A percentile compares a stretch with the other conserved stretches of the same genome.
Evolutionary conservation across 441 rosid species (phyloP).

Genomic region (Gossypium schwendimanii): DNA sequence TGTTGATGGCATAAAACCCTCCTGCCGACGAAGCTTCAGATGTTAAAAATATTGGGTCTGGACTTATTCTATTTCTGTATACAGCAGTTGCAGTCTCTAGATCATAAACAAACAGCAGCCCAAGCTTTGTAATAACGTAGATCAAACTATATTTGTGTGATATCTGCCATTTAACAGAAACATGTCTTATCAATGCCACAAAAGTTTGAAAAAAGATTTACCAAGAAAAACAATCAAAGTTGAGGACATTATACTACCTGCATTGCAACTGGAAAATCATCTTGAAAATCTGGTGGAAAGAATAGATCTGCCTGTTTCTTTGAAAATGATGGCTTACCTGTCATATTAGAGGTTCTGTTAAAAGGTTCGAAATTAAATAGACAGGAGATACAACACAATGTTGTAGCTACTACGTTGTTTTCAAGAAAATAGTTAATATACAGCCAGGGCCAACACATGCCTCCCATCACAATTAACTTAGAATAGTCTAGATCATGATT

Average conservation of each 20-base stretch:
- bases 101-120: constrained; percentile 95
- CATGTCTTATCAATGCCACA: constrained; percentile 15
- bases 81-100: constrained; percentile 97
- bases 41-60: constrained; percentile 97
- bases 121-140: constrained; percentile 94
- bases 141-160: constrained; percentile 90
- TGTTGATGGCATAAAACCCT: constrained; percentile 93
- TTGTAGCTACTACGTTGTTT: neutral
- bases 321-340: constrained; percentile 89
- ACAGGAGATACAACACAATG: neutral
- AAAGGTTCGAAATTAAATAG: neutral
- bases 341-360: constrained; percentile 13
- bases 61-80: constrained; percentile 94
- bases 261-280: constrained; percentile 99
- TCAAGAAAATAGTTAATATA: neutral
- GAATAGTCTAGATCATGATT: neutral
- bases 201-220: neutral
- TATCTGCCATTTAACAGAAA: constrained; percentile 58
- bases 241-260: constrained; percentile 50
- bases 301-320: constrained; percentile 98
- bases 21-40: constrained; percentile 87
- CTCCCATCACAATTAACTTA: neutral
- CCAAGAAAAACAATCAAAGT: constrained; percentile 4
- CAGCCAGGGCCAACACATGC: neutral
- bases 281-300: constrained; percentile 99